phyloP scores from a whole-genome alignment of 177 flowering plant species.

The Telopea speciosissima region DNA sequence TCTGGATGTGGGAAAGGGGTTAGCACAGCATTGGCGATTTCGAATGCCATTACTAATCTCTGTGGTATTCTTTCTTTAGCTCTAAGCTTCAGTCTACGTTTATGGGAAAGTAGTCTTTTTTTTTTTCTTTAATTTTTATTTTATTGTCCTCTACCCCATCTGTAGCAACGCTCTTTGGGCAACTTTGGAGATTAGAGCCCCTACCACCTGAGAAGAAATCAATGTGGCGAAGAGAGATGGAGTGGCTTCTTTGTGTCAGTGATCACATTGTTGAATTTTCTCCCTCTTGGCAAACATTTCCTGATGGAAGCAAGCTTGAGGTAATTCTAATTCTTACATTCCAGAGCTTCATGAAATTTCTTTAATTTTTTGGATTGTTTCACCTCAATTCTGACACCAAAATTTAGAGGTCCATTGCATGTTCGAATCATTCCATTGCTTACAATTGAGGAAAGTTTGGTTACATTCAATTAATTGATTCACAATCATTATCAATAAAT shows the following conservation, averaged over 20 bases:
- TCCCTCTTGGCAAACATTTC: conserved; percentile 58
- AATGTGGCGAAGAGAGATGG: conserved; percentile 73
- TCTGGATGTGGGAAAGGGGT: conserved; percentile 72
- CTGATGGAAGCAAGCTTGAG: conserved; percentile 63
- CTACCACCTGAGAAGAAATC: conserved; percentile 42
- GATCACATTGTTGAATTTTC: conserved; percentile 62
- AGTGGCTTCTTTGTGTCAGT: conserved; percentile 59
- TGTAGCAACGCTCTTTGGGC: conserved; percentile 64
- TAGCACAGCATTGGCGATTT: conserved; percentile 55
- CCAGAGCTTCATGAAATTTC: neutral
- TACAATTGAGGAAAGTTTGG: neutral
- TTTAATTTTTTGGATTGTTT: neutral
- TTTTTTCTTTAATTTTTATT: neutral
- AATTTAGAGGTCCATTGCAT: neutral
- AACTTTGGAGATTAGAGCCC: conserved; percentile 68
- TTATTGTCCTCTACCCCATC: neutral
- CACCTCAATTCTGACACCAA: neutral
- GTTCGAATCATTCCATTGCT: neutral
- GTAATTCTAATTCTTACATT: conserved; percentile 15
- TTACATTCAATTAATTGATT: neutral
- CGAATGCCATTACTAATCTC: conserved; percentile 74
- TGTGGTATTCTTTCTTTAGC: conserved; percentile 36
- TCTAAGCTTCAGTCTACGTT: neutral
- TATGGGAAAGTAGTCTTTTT: neutral
- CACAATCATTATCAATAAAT: neutral